phyloP scores from a whole-genome alignment of 169 alveolate species.

The Cyclospora cayetanensis region DNA sequence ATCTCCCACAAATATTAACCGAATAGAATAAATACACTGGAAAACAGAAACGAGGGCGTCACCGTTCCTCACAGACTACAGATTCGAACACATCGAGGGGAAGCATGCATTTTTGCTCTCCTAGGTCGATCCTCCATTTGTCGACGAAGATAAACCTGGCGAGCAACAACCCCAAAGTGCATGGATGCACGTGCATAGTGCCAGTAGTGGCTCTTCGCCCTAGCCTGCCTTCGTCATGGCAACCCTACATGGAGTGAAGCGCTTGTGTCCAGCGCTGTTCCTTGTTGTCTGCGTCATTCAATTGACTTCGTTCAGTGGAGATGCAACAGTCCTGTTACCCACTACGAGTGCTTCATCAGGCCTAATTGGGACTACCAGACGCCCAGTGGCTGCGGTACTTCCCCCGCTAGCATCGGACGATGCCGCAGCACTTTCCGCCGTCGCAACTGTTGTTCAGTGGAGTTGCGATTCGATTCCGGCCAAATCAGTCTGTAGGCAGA shows the following conservation, averaged over 20 bases:
- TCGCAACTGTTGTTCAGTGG: constrained; percentile 54
- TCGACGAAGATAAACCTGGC: too few species aligned
- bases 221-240: not conserved
- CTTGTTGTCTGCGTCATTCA: not conserved
- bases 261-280: constrained; percentile 5
- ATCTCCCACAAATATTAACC: too few species aligned
- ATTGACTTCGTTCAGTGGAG: not conserved
- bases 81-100: too few species aligned
- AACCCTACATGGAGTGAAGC: not conserved
- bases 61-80: too few species aligned
- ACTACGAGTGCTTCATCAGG: not conserved
- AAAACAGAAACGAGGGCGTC: too few species aligned
- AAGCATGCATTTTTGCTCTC: too few species aligned
- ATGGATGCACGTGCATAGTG: not conserved
- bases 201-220: not conserved
- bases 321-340: not conserved
- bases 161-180: too few species aligned
- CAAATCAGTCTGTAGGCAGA: not conserved
- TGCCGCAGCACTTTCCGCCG: constrained; percentile 48
- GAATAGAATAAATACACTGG: too few species aligned
- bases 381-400: constrained; percentile 10
- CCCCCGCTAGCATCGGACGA: constrained; percentile 41
- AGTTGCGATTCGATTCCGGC: not conserved
- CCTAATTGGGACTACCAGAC: not conserved
- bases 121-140: too few species aligned